Evolutionary conservation across 768 basidiomycete genomes (phyloP), one percentile per base, ranked within the genome.

Genomic region (Sarcomyxa edulis): DNA sequence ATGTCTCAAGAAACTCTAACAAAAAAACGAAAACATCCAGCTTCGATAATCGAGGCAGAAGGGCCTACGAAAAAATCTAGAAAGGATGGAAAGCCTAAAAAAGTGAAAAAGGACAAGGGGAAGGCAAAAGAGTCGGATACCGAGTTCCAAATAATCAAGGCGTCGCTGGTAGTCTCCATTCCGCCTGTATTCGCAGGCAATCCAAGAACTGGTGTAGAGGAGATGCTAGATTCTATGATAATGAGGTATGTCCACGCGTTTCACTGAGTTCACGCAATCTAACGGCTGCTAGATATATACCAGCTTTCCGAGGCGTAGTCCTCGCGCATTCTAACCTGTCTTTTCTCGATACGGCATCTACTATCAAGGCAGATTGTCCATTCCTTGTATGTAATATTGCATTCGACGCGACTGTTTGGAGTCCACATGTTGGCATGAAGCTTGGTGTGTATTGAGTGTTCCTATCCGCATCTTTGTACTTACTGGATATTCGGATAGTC

Each of bases 221-320:
- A 97, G 61, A 81, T 93, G 76, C 65, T 97, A 12, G 92, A 97
- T 59, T 88, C 87, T 6, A 85, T 96, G 85, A 64, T 95, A 10
- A 95, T 97, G 94, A 80, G 88, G 94, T 93, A 53, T 49, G 75
- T 62, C 15, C 22, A 14, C 28, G 28, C 14, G 18, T 34, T 23
- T 8, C 19, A 9, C 32, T 22, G 16, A 11, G 25, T 3, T n/a
- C 3, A 5, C 19, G 8, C 25, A 7, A 30, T 19, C 21, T n/a
- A 28, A 26, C 18, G 8, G n/a, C 19, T 28, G 26, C 36, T 45
- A 97, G 94, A 65, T 92, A 96, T 59, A 79, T 90, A 41, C 83
- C 87, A 30, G 77, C 88, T n/a, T 68, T 97, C 37, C 69, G 75
- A 43, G 94, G 93, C 42, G 89, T 97, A 5, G 73, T 95, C 11